These are phyloP conservation scores for Acrasis kona DNA, from an alignment of 78 protist genomes.

Conservation along the genomic window DNA sequence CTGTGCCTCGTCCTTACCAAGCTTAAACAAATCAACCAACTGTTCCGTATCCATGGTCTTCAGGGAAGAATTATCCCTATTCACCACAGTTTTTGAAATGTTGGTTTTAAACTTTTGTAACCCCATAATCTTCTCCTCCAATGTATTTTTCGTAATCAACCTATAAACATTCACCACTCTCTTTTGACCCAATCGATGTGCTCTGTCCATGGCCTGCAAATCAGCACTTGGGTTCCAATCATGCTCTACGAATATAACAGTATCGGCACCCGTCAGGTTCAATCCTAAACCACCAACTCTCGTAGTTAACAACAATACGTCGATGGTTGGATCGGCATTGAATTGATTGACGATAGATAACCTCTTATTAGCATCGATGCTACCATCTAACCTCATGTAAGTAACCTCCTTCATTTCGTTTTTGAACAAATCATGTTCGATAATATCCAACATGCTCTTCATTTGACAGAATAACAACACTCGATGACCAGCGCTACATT, in stretches of 20 bases:
- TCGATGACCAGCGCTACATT: constrained; percentile 44
- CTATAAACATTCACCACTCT: constrained; percentile 88
- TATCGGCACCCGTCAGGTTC: constrained; percentile 94
- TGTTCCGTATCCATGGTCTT: constrained; percentile 51
- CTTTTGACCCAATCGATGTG: constrained; percentile 92
- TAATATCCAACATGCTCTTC: constrained; percentile 60
- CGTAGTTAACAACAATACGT: constrained; percentile 87
- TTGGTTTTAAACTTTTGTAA: constrained; percentile 74
- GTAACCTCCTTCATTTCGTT: background rate
- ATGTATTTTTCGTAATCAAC: constrained; percentile 67
- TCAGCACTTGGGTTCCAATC: constrained; percentile 97
- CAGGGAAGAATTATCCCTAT: constrained; percentile 52
- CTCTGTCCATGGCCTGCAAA: constrained; percentile 93
- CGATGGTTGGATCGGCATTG: constrained; percentile 82
- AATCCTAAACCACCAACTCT: constrained; percentile 96
- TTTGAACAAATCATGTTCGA: constrained; percentile 16
- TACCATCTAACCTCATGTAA: constrained; percentile 1
- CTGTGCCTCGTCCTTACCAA: too few relatives aligned
- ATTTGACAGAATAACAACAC: constrained; percentile 77
- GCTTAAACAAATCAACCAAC: constrained; percentile 55
- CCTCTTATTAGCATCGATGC: constrained; percentile 14
- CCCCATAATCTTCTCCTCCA: constrained; percentile 93
- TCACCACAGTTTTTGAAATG: constrained; percentile 71
- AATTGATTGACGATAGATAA: constrained; percentile 60
- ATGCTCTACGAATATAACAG: constrained; percentile 92